Percentiles rank a stretch among this genome's conserved stretches.
Conservation (phyloP, 1,139 yeast genomes). For the Kazachstania sp. region DNA sequence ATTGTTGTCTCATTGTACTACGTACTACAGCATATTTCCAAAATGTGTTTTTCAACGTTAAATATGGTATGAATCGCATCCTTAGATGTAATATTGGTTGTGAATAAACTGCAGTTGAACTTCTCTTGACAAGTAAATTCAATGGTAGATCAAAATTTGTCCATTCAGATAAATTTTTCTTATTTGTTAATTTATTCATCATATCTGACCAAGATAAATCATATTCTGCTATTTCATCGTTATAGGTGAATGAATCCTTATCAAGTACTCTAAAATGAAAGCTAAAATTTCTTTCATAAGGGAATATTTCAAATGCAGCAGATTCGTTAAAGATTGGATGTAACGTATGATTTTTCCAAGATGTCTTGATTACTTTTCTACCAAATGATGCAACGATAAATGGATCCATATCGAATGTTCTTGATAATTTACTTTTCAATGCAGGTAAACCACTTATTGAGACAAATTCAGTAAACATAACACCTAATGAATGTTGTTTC, state of each 20-base stretch:
- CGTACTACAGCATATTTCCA: constrained; percentile 52
- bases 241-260: constrained; percentile 72
- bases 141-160: constrained; percentile 31
- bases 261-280: constrained; percentile 70
- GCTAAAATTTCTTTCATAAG: constrained; percentile 56
- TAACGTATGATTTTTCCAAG: constrained; percentile 74
- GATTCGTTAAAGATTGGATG: constrained; percentile 79
- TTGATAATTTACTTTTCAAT: constrained; percentile 49
- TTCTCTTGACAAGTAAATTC: constrained; percentile 23
- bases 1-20: constrained; percentile 14
- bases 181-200: constrained; percentile 20
- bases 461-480: constrained; percentile 65
- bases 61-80: constrained; percentile 63
- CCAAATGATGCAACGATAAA: constrained; percentile 90
- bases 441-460: constrained; percentile 70
- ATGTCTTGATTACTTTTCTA: constrained; percentile 76
- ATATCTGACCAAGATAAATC: constrained; percentile 46
- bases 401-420: constrained; percentile 87
- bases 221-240: constrained; percentile 71
- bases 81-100: constrained; percentile 51
- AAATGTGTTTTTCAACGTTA: constrained; percentile 53
- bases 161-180: constrained; percentile 7
- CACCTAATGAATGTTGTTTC: constrained; percentile 41
- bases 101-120: constrained; percentile 18
- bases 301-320: constrained; percentile 66